These are phyloP conservation scores for Eurotiales sp. DNA, from an alignment of 2,329 filamentous ascomycete genomes.

Conservation along the genomic window DNA sequence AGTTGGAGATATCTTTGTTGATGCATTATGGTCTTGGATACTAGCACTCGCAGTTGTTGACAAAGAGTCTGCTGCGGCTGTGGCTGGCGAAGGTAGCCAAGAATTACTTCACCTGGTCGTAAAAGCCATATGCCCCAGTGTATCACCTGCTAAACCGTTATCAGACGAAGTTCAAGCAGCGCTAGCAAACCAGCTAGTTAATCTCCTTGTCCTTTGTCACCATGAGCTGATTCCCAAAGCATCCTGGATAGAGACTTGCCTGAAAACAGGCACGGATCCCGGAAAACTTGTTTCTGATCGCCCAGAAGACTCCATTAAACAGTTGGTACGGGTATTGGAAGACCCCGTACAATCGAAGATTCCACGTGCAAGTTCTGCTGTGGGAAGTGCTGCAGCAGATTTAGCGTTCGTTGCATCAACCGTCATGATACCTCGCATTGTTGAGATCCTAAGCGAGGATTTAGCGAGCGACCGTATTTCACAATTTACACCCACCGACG, in stretches of 20 bases:
- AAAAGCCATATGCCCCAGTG: slow-evolving; percentile 38
- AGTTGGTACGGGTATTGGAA: slow-evolving; percentile 58
- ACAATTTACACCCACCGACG: slow-evolving; percentile 77
- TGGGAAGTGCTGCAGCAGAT: slow-evolving; percentile 82
- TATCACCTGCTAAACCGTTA: slow-evolving; percentile 22
- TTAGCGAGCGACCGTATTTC: slow-evolving; percentile 67
- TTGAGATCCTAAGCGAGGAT: slow-evolving; percentile 70
- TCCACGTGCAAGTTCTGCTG: slow-evolving; percentile 56
- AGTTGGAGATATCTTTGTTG: slow-evolving; percentile 62
- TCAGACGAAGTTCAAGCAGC: slow-evolving; percentile 44
- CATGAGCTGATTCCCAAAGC: slow-evolving; percentile 71
- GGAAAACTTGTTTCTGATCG: slow-evolving; percentile 68
- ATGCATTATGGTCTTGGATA: slow-evolving; percentile 78
- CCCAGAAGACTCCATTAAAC: slow-evolving; percentile 61
- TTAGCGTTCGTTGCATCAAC: slow-evolving; percentile 91
- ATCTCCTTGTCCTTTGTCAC: slow-evolving; percentile 73
- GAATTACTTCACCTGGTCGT: slow-evolving; percentile 59
- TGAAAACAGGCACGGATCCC: slow-evolving; percentile 77
- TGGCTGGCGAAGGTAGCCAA: slow-evolving; percentile 61
- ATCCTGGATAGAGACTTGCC: slow-evolving; percentile 85
- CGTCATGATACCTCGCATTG: slow-evolving; percentile 68
- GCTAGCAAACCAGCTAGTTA: slow-evolving; percentile 68
- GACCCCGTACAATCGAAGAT: slow-evolving; percentile 35
- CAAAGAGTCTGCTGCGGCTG: slow-evolving; percentile 69
- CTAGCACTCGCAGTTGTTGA: slow-evolving; percentile 64